Evolutionary conservation across 768 basidiomycete genomes (phyloP), one percentile per base, ranked within the genome.

Genomic region (Coprinopsis sp.): DNA sequence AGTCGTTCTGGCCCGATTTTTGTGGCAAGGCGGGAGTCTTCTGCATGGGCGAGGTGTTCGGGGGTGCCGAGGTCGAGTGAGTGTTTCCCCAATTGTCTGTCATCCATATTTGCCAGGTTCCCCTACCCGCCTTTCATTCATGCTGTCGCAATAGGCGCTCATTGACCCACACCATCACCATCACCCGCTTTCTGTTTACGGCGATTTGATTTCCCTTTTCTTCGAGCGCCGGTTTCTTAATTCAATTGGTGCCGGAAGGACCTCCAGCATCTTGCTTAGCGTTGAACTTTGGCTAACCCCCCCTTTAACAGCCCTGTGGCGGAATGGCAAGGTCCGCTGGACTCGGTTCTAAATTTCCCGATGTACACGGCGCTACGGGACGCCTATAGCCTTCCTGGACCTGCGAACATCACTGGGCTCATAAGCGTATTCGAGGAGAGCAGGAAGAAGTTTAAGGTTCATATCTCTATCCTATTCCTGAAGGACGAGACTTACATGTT

Each of bases 41-140:
- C 66, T 91, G 87, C 57, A 84, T 91, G 44, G 91, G 91, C 31
- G 90, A 92, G 65, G 84, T 93, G 37, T 80, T 71, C 54, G 73
- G 78, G 49, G 75, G 73, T 36, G 59, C 68, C 42, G 68, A 81
- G 41, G 63, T 80, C 37, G 63, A 70, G 82, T 84, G 58, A 29
- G 66, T 54, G 11, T 4, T 19, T 18, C 19, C 39, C 19, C 25
- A 24, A 25, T 22, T 28, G 30, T 37, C 21, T 39, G 11, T 45
- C 14, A 19, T 51, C 40, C 22, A 10, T n/a, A n/a, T n/a, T n/a
- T n/a, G n/a, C n/a, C n/a, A n/a, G n/a, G n/a, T n/a, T n/a, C n/a
- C n/a, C n/a, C n/a, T n/a, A n/a, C n/a, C n/a, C n/a, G n/a, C n/a
- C n/a, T n/a, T n/a, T n/a, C n/a, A n/a, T n/a, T n/a, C n/a, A n/a